Percentiles rank a stretch among this genome's conserved stretches.
phyloP scores from a whole-genome alignment of 345 rosid species.

The Eucalyptus decipiens region DNA sequence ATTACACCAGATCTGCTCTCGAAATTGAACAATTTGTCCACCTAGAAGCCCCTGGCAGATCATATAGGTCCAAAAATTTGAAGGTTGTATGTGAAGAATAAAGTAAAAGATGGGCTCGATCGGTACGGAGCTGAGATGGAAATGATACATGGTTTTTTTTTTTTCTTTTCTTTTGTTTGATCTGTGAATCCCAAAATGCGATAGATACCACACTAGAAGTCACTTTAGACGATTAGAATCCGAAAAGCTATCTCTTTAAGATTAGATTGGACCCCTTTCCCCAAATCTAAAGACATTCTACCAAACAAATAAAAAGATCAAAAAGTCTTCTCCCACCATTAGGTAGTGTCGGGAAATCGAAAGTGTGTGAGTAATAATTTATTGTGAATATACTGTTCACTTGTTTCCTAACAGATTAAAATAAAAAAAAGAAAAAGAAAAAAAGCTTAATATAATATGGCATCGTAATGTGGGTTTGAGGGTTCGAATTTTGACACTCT shows the following conservation, averaged over 20 bases:
- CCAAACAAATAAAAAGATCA: neutral
- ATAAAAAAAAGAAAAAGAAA: neutral
- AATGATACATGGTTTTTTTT: neutral
- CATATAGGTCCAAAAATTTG: neutral
- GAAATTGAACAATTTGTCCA: neutral
- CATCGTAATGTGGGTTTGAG: neutral
- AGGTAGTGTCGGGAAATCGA: neutral
- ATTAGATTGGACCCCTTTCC: neutral
- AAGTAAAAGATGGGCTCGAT: neutral
- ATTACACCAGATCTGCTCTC: neutral
- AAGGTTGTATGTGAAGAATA: neutral
- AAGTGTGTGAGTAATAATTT: neutral
- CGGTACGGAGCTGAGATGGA: neutral
- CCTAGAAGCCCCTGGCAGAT: neutral
- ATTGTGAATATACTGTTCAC: neutral
- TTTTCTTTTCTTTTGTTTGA: neutral
- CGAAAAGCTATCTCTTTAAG: neutral
- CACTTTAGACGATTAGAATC: neutral
- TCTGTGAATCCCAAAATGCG: neutral
- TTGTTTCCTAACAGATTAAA: neutral
- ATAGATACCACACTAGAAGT: neutral
- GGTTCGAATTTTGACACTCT: neutral
- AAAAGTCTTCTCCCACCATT: neutral
- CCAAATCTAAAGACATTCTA: neutral
- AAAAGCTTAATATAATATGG: neutral